phyloP scores from a whole-genome alignment of 2,329 filamentous ascomycete genomes.

The Hymenoscyphus albidus region DNA sequence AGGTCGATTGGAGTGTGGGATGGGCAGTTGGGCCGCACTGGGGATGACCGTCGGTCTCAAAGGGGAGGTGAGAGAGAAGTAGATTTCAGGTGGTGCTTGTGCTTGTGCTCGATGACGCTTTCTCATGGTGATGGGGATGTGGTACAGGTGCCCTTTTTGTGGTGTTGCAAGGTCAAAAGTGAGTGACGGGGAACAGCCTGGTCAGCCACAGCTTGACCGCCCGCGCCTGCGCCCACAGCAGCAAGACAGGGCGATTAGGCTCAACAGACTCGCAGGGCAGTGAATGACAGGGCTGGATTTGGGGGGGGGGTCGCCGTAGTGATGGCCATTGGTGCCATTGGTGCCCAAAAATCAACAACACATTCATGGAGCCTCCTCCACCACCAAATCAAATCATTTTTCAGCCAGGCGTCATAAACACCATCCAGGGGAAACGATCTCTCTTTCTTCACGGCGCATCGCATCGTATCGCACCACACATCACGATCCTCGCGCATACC shows the following conservation, averaged over 20 bases:
- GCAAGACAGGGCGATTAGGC: neutral
- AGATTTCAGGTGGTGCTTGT: constrained; percentile 6
- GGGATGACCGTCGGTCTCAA: neutral
- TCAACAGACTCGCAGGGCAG: neutral
- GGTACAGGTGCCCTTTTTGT: constrained; percentile 7
- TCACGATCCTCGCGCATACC: constrained; percentile 3
- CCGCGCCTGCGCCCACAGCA: too few relatives aligned
- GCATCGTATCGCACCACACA: neutral
- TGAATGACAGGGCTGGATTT: neutral
- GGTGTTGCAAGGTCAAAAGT: constrained; percentile 6
- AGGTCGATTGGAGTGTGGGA: neutral
- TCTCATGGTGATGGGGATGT: constrained; percentile 17
- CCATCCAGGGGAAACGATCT: neutral
- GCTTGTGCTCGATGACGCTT: constrained; percentile 9
- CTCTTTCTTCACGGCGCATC: neutral
- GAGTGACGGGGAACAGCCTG: neutral
- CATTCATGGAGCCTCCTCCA: constrained; percentile 8
- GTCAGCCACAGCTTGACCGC: too few relatives aligned
- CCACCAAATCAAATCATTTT: constrained; percentile 6
- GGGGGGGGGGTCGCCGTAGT: constrained; percentile 26
- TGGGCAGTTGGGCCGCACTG: neutral
- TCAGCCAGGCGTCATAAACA: neutral
- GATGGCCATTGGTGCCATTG: constrained; percentile 12
- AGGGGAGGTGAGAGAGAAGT: neutral
- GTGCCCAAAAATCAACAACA: constrained; percentile 22